Percentiles rank a stretch among this genome's conserved stretches.
These are phyloP conservation scores for Penicillium sp. DNA, from an alignment of 2,329 filamentous ascomycete genomes.

Conservation along the genomic window DNA sequence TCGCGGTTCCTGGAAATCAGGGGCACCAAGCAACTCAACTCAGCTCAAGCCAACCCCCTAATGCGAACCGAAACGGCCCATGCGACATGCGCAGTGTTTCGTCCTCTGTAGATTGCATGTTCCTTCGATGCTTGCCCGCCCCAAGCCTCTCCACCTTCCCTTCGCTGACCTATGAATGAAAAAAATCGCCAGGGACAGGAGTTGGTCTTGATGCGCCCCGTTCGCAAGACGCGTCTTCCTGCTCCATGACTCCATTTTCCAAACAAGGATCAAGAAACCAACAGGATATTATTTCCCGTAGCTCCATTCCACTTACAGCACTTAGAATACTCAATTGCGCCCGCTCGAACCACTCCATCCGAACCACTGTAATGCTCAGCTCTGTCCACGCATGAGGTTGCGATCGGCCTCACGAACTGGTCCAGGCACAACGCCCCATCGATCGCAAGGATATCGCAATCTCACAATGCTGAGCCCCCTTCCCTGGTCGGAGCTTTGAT, in stretches of 20 bases:
- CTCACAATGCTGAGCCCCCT: neutral
- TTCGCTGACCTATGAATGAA: neutral
- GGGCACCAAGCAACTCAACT: neutral
- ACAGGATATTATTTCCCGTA: neutral
- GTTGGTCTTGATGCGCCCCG: neutral
- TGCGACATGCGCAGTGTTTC: no score
- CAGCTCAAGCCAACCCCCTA: neutral
- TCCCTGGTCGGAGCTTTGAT: neutral
- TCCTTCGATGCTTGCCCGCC: neutral
- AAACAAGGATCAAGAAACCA: no score
- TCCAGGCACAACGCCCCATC: neutral
- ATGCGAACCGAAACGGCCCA: neutral
- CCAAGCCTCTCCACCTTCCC: neutral
- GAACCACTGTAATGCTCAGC: neutral
- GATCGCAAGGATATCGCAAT: neutral
- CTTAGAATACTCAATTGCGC: no score
- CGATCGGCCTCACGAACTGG: conserved; percentile 2
- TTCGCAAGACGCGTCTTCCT: neutral
- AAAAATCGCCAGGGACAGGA: neutral
- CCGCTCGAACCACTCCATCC: neutral
- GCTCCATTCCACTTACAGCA: neutral
- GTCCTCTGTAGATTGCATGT: neutral
- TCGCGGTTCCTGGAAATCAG: conserved; percentile 1
- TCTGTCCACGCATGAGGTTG: neutral
- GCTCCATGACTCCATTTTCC: neutral